phyloP scores from a whole-genome alignment of 1,139 yeast species.

The Nakaseomyces sp. region DNA sequence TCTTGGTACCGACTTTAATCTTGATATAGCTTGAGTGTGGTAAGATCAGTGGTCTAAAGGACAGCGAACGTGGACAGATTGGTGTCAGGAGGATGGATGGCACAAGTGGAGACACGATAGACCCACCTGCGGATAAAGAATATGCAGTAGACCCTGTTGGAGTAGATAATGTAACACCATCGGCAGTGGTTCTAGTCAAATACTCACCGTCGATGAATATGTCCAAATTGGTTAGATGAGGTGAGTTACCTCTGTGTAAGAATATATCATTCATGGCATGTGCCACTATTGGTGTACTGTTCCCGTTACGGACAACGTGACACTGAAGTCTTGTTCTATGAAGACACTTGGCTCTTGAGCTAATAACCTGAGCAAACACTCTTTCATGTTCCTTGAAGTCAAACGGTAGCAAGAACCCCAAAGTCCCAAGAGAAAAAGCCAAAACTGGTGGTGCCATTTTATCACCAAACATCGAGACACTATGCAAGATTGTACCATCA shows the following conservation, averaged over 20 bases:
- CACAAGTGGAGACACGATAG: conserved; percentile 83
- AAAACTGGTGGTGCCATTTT: conserved; percentile 76
- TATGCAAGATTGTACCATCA: conserved; percentile 84
- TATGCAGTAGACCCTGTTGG: conserved; percentile 97
- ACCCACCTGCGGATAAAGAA: conserved; percentile 82
- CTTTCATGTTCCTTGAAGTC: conserved; percentile 52
- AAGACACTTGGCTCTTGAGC: conserved; percentile 59
- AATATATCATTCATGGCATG: conserved; percentile 92
- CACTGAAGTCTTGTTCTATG: conserved; percentile 75
- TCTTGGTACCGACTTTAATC: conserved; percentile 45
- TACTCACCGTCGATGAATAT: conserved; percentile 73
- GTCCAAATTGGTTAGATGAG: conserved; percentile 76
- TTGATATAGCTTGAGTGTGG: conserved; percentile 66
- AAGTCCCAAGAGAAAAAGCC: conserved; percentile 82
- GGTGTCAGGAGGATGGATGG: conserved; percentile 79
- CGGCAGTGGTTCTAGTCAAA: conserved; percentile 84
- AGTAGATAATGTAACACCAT: conserved; percentile 75
- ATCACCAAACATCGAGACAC: conserved; percentile 56
- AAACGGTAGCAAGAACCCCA: conserved; percentile 85
- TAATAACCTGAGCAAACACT: conserved; percentile 60
- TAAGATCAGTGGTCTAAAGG: conserved; percentile 76
- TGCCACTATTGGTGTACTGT: conserved; percentile 23
- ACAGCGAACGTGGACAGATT: conserved; percentile 79
- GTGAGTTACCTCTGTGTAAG: conserved; percentile 80
- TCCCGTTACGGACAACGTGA: conserved; percentile 43